Evolutionary conservation across 352 stramenopile genomes (phyloP).

Genomic region (Peronospora farinosa): DNA sequence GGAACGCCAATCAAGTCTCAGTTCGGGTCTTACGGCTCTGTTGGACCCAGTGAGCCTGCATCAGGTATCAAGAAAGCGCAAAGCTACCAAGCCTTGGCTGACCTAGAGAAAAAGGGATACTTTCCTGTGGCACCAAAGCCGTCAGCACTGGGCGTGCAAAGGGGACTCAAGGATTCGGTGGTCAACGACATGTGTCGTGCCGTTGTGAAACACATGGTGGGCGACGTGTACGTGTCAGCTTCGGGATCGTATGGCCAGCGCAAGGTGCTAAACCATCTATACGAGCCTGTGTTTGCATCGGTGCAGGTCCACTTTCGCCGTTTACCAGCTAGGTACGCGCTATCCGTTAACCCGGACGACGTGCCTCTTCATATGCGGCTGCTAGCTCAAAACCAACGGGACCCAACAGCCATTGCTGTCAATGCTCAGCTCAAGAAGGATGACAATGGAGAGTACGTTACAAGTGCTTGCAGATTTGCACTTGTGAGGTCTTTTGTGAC

Average conservation of each 20-base stretch:
- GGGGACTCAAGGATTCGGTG: conserved; percentile 78
- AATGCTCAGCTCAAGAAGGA: conserved; percentile 83
- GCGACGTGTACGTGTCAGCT: conserved; percentile 76
- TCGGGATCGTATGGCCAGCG: conserved; percentile 58
- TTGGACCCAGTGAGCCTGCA: conserved; percentile 15
- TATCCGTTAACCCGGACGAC: conserved; percentile 82
- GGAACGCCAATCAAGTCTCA: conserved; percentile 27
- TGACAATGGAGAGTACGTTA: conserved; percentile 76
- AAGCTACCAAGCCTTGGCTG: conserved; percentile 73
- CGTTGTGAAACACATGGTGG: conserved; percentile 86
- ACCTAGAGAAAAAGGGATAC: conserved; percentile 80
- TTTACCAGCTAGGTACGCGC: conserved; percentile 72
- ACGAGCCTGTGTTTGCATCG: conserved; percentile 78
- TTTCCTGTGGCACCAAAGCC: conserved; percentile 71
- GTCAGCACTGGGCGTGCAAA: conserved; percentile 71
- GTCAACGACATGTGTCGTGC: conserved; percentile 86
- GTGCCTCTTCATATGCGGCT: conserved; percentile 85
- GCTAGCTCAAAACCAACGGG: conserved; percentile 72
- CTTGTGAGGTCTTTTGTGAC: conserved; percentile 4
- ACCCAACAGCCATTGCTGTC: conserved; percentile 75
- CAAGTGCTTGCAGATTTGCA: not conserved
- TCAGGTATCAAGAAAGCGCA: conserved; percentile 66
- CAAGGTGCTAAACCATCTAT: conserved; percentile 82
- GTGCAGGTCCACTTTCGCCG: conserved; percentile 79
- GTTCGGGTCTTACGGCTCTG: conserved; percentile 57